phyloP scores from a whole-genome alignment of 2,329 filamentous ascomycete species.

The Penicillium rolfsii region DNA sequence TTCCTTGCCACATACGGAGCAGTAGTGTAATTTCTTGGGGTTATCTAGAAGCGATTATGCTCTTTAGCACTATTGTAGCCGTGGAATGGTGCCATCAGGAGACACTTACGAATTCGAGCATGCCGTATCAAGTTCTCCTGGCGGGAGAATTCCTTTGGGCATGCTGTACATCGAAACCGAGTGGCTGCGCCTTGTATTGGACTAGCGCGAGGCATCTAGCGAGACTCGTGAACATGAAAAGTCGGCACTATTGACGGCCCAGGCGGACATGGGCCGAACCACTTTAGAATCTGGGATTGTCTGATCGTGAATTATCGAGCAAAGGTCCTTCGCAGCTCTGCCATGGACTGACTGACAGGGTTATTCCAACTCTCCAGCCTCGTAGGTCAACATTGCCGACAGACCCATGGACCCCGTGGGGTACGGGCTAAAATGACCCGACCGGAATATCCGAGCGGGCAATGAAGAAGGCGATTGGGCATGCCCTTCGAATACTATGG shows the following conservation, averaged over 20 bases:
- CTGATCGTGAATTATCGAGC: neutral
- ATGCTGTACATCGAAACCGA: slow-evolving; percentile 5
- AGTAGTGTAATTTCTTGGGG: neutral
- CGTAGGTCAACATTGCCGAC: neutral
- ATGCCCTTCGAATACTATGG: too few relatives aligned
- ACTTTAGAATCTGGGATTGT: neutral
- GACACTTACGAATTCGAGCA: slow-evolving; percentile 4
- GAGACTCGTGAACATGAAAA: neutral
- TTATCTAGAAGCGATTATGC: neutral
- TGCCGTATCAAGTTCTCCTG: slow-evolving; percentile 4
- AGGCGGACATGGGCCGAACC: neutral
- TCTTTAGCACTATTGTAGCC: neutral
- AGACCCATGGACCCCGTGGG: neutral
- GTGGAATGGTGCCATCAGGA: neutral
- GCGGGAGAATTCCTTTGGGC: slow-evolving; percentile 7
- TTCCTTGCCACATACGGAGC: slow-evolving; percentile 5
- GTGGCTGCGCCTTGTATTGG: neutral
- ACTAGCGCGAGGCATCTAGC: neutral
- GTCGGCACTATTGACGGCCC: neutral
- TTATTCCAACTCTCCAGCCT: neutral
- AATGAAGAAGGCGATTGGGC: neutral
- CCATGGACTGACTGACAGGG: neutral
- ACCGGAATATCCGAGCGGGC: slow-evolving; percentile 1
- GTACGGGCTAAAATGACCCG: neutral
- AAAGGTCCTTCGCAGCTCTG: neutral